Evolutionary conservation across 2,329 filamentous ascomycete genomes (phyloP).

Genomic region (Diplodia corticola): DNA sequence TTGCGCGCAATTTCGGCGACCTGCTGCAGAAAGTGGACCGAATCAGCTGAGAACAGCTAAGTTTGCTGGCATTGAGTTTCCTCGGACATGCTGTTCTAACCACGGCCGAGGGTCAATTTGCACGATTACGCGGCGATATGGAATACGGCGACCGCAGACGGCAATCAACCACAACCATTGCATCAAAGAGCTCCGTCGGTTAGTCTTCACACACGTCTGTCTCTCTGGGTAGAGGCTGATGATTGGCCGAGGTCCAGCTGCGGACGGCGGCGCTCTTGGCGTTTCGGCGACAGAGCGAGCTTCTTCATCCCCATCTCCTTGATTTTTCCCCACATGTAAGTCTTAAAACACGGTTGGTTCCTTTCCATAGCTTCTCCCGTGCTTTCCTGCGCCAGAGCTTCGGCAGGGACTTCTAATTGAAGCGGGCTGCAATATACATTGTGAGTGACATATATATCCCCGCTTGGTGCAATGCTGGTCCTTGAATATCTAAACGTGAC

Average conservation of each 20-base stretch:
- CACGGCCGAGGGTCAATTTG: slow-evolving; percentile 12
- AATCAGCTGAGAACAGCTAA: slow-evolving; percentile 24
- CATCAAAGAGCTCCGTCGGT: slow-evolving; percentile 15
- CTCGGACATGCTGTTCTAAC: slow-evolving; percentile 21
- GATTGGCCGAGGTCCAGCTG: slow-evolving; percentile 10
- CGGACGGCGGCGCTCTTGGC: slow-evolving; percentile 14
- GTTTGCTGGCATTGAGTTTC: slow-evolving; percentile 22
- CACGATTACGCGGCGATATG: slow-evolving; percentile 13
- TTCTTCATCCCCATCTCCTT: slow-evolving; percentile 5
- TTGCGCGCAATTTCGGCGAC: not conserved
- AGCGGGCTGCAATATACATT: not conserved
- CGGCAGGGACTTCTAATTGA: not conserved
- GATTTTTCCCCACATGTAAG: slow-evolving; percentile 22
- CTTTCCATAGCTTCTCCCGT: slow-evolving; percentile 8
- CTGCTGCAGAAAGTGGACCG: not conserved
- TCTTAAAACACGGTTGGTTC: slow-evolving; percentile 22
- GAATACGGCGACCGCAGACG: slow-evolving; percentile 1
- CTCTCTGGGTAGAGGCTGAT: slow-evolving; percentile 18
- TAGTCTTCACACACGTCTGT: slow-evolving; percentile 8
- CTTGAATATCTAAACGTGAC: not conserved
- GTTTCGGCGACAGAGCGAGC: slow-evolving; percentile 1
- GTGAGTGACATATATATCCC: not conserved
- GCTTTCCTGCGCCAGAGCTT: slow-evolving; percentile 2
- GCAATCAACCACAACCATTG: not conserved
- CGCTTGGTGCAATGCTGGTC: not conserved